phyloP scores from a whole-genome alignment of 2,329 filamentous ascomycete species.

The Fusarium falciforme region DNA sequence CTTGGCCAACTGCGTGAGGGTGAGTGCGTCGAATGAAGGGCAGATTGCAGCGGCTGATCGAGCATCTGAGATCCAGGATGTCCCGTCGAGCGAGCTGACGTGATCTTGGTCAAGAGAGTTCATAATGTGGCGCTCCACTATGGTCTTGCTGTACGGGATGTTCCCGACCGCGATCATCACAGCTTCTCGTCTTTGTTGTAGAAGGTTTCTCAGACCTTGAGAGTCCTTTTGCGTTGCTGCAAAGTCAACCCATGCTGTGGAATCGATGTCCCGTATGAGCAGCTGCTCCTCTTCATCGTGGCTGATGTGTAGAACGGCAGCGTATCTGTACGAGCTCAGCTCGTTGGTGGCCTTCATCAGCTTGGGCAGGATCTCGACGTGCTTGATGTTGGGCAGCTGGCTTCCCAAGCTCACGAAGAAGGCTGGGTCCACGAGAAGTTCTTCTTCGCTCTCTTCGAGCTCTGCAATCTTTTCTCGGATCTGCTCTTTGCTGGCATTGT shows the following conservation, averaged over 20 bases:
- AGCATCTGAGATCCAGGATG: background rate
- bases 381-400: constrained; percentile 28
- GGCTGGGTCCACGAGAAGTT: constrained; percentile 39
- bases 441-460: constrained; percentile 27
- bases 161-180: constrained; percentile 37
- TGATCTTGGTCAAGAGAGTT: constrained; percentile 21
- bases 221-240: constrained; percentile 8
- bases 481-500: constrained; percentile 6
- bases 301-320: constrained; percentile 33
- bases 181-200: background rate
- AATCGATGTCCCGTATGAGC: background rate
- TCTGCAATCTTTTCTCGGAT: constrained; percentile 28
- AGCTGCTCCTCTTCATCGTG: background rate
- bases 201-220: constrained; percentile 9
- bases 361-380: constrained; percentile 45
- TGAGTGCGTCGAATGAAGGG: constrained; percentile 21
- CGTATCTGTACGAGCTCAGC: constrained; percentile 42
- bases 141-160: constrained; percentile 45
- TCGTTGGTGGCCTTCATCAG: constrained; percentile 43
- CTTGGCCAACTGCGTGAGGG: constrained; percentile 37
- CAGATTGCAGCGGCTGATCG: background rate
- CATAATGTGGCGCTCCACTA: constrained; percentile 39
- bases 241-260: constrained; percentile 35
- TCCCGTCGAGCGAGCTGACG: background rate
- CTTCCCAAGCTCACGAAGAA: constrained; percentile 36